Conservation (phyloP, 768 basidiomycete species). For the Termitomyces sp. region DNA sequence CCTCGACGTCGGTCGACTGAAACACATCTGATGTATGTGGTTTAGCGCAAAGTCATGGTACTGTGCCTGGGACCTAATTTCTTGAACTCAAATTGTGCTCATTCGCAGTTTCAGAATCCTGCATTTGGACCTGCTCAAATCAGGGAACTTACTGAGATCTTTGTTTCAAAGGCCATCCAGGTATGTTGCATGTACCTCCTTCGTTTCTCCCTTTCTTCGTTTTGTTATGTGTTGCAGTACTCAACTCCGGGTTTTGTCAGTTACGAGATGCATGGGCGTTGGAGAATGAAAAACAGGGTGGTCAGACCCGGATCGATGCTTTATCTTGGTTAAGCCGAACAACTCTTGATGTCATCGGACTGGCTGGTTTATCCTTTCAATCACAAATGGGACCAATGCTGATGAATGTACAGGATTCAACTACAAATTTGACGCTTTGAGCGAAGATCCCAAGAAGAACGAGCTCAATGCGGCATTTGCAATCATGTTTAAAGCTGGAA, state of each 20-base stretch:
- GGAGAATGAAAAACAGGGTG: conserved; percentile 24
- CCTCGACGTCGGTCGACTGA: neutral
- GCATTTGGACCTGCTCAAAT: conserved; percentile 60
- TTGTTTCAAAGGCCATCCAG: conserved; percentile 48
- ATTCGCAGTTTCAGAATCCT: conserved; percentile 40
- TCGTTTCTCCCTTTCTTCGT: neutral
- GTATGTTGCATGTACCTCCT: conserved; percentile 19
- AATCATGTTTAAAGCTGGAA: conserved; percentile 35
- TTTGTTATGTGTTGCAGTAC: neutral
- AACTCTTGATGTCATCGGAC: conserved; percentile 73
- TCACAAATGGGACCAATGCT: conserved; percentile 17
- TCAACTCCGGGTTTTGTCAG: conserved; percentile 19
- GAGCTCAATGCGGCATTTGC: conserved; percentile 43
- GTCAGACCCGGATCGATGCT: conserved; percentile 41
- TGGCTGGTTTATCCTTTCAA: conserved; percentile 43
- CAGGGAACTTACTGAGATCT: conserved; percentile 49
- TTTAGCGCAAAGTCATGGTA: conserved; percentile 40
- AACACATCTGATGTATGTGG: neutral
- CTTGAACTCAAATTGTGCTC: conserved; percentile 7
- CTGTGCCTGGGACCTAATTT: neutral
- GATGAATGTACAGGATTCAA: conserved; percentile 18
- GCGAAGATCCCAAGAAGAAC: conserved; percentile 22
- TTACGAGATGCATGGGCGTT: conserved; percentile 42
- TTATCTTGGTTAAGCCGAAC: conserved; percentile 58
- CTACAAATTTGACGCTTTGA: conserved; percentile 21